phyloP scores from a whole-genome alignment of 192 early-diverging fungal species.

The Jimgerdemannia lactiflua region DNA sequence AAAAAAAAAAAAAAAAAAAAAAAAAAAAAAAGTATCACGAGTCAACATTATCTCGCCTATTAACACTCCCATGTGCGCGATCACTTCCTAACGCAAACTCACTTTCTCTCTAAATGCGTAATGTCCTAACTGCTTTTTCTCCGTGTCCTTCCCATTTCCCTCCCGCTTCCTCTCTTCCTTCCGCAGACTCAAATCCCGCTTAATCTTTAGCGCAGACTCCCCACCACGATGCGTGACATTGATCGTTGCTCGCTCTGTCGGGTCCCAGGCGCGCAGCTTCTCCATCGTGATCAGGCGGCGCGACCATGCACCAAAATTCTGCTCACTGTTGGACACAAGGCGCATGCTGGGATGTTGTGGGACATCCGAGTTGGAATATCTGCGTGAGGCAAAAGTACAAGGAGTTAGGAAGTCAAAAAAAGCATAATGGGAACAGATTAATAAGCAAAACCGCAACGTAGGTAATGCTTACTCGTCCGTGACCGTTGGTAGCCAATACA shows the following conservation, averaged over 20 bases:
- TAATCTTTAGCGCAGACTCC: not conserved
- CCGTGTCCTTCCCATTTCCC: not conserved
- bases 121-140: not conserved
- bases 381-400: constrained; percentile 1
- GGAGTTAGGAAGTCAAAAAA: not conserved
- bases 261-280: constrained; percentile 51
- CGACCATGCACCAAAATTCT: constrained; percentile 92
- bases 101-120: constrained; percentile 7
- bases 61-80: not conserved
- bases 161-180: not conserved
- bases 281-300: constrained; percentile 95
- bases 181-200: not conserved
- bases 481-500: constrained; percentile 96
- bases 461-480: constrained; percentile 64
- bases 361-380: constrained; percentile 71
- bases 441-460: too few relatives aligned
- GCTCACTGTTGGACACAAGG: constrained; percentile 89
- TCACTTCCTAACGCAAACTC: not conserved
- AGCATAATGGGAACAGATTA: not conserved
- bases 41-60: too few relatives aligned
- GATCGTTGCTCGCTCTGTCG: not conserved
- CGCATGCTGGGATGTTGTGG: constrained; percentile 80
- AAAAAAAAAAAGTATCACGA: too few relatives aligned
- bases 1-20: too few relatives aligned
- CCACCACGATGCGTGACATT: not conserved